Conservation (phyloP, 2,329 filamentous ascomycete genomes). For the Ambrosiella xylebori region DNA sequence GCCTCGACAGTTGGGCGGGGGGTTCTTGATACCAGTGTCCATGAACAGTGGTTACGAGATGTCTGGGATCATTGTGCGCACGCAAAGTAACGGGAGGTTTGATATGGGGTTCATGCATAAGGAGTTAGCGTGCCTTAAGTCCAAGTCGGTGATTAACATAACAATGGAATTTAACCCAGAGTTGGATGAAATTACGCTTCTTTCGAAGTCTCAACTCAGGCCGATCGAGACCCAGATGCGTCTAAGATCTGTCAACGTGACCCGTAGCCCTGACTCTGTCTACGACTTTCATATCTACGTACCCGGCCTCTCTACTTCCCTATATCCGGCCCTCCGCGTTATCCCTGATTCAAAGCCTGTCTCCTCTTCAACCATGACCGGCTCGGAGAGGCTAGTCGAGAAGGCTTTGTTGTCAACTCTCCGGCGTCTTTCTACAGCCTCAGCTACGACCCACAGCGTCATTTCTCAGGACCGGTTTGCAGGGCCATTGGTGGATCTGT, state of each 20-base stretch:
- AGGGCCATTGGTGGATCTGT: slow-evolving; percentile 10
- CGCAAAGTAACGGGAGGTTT: neutral
- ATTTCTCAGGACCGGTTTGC: slow-evolving; percentile 3
- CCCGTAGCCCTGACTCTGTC: neutral
- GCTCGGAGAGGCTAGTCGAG: slow-evolving; percentile 3
- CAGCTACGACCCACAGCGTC: neutral
- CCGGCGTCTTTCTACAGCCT: neutral
- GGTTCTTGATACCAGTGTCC: slow-evolving; percentile 8
- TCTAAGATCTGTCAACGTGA: neutral
- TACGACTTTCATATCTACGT: slow-evolving; percentile 6
- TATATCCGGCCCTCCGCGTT: slow-evolving; percentile 9
- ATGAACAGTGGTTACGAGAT: slow-evolving; percentile 3
- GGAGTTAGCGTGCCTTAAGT: neutral
- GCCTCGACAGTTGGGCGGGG: slow-evolving; percentile 3
- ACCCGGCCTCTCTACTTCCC: neutral
- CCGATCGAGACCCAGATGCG: neutral
- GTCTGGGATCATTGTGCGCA: slow-evolving; percentile 4
- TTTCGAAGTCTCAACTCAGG: neutral
- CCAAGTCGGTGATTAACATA: slow-evolving; percentile 1
- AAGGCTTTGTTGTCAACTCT: slow-evolving; percentile 3
- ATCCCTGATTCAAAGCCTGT: neutral
- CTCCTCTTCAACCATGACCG: neutral
- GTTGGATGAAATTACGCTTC: neutral
- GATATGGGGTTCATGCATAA: neutral
- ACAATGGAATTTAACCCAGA: slow-evolving; percentile 6